phyloP scores from a whole-genome alignment of 2,329 filamentous ascomycete species.

The Aquanectria penicillioides region DNA sequence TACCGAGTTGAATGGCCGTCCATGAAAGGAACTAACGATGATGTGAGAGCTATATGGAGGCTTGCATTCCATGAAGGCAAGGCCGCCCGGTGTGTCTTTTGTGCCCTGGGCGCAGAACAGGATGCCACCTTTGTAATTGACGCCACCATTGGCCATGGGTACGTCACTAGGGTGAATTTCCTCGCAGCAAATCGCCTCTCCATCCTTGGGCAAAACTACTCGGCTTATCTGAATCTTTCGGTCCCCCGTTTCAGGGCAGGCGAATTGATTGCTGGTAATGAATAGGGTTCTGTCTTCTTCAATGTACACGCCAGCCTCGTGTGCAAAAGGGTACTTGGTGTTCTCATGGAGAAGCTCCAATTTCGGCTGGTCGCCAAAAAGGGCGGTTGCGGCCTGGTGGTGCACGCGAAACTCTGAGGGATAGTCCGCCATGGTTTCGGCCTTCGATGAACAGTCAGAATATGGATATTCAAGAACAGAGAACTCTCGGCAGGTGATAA shows the following conservation, averaged over 20 bases:
- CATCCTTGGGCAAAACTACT: constrained; percentile 32
- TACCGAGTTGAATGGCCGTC: constrained; percentile 58
- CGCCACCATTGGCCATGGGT: constrained; percentile 59
- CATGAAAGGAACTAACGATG: constrained; percentile 53
- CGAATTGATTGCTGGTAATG: constrained; percentile 48
- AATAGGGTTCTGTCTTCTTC: constrained; percentile 42
- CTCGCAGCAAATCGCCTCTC: constrained; percentile 38
- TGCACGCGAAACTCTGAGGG: constrained; percentile 24
- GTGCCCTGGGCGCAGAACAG: constrained; percentile 55
- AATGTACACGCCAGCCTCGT: constrained; percentile 56
- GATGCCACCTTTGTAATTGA: constrained; percentile 54
- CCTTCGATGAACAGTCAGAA: too few species aligned
- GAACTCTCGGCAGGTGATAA: too few species aligned
- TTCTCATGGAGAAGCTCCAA: constrained; percentile 52
- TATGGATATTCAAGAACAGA: too few species aligned
- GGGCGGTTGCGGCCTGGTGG: constrained; percentile 24
- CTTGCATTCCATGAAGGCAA: constrained; percentile 46
- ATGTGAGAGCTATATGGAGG: constrained; percentile 42
- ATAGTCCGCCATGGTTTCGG: background rate
- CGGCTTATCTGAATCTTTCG: constrained; percentile 44
- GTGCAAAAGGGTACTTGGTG: constrained; percentile 56
- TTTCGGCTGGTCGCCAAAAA: constrained; percentile 48
- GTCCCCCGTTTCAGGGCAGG: constrained; percentile 30
- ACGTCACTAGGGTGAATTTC: constrained; percentile 47
- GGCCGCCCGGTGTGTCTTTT: constrained; percentile 33